Conservation (phyloP, 2,329 filamentous ascomycete genomes). For the Fusarium dimerum region DNA sequence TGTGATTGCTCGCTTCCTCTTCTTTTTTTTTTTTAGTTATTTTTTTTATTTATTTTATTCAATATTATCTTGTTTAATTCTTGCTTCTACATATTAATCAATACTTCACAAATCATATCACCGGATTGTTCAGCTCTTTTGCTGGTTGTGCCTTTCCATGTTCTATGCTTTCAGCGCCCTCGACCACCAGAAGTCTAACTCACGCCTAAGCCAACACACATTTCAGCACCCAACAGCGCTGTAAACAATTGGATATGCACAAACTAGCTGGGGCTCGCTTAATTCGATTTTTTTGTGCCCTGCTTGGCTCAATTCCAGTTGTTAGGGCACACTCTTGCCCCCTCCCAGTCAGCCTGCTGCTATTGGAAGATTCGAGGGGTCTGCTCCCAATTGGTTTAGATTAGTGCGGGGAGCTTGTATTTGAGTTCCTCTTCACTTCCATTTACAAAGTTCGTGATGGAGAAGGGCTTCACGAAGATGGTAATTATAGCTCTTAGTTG, state of each 20-base stretch:
- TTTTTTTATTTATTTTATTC: not conserved
- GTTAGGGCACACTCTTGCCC: not conserved
- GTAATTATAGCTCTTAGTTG: not conserved
- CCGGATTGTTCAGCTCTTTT: no score
- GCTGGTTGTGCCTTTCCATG: no score
- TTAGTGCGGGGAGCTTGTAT: not conserved
- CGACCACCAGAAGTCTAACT: not conserved
- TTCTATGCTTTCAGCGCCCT: no score
- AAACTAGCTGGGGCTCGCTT: not conserved
- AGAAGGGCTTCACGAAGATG: not conserved
- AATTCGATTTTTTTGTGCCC: not conserved
- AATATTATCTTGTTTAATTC: no score
- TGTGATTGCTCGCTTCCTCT: no score
- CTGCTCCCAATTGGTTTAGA: not conserved
- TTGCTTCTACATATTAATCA: not conserved
- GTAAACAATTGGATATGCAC: not conserved
- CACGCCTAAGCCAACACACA: not conserved
- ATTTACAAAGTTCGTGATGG: not conserved
- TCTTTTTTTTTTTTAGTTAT: constrained; percentile 1
- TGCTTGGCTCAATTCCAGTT: not conserved
- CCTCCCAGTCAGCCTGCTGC: not conserved
- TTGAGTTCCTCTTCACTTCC: not conserved
- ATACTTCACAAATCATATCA: not conserved
- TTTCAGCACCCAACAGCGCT: not conserved
- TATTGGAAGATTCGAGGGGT: not conserved